A percentile compares a stretch with the other conserved stretches of the same genome.
phyloP scores from a whole-genome alignment of 2,329 filamentous ascomycete species.

The Colletotrichum limetticola region DNA sequence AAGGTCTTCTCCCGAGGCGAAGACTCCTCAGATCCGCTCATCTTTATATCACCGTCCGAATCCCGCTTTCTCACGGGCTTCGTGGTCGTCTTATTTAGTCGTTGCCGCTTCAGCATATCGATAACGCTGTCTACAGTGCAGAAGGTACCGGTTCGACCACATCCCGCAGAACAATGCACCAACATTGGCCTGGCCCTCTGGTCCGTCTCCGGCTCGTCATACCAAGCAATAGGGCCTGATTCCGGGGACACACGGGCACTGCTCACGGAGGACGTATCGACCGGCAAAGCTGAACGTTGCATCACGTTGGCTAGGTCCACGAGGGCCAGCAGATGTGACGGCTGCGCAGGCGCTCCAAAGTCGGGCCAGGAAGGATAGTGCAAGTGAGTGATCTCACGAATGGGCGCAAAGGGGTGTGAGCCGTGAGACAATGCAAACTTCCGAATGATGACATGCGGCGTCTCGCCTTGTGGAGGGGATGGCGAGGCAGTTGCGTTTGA shows the following conservation, averaged over 20 bases:
- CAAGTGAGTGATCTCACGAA: conserved; percentile 93
- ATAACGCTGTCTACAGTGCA: conserved; percentile 96
- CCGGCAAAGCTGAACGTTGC: conserved; percentile 67
- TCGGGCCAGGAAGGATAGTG: conserved; percentile 98
- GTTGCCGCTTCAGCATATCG: conserved; percentile 95
- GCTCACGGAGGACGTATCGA: conserved; percentile 53
- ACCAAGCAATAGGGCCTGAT: conserved; percentile 54
- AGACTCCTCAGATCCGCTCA: conserved; percentile 47
- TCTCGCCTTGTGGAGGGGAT: conserved; percentile 56
- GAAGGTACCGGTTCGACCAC: conserved; percentile 94
- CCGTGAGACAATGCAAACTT: conserved; percentile 87
- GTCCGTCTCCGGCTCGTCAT: conserved; percentile 69
- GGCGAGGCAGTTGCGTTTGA: conserved; percentile 39
- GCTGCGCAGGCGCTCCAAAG: conserved; percentile 91
- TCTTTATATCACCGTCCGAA: conserved; percentile 58
- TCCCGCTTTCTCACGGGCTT: conserved; percentile 41
- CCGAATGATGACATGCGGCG: conserved; percentile 83
- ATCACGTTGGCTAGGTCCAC: conserved; percentile 89
- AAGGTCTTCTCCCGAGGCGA: conserved; percentile 43
- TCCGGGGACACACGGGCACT: conserved; percentile 43
- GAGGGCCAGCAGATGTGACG: conserved; percentile 84
- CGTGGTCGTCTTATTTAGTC: conserved; percentile 48
- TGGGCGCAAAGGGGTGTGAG: conserved; percentile 81
- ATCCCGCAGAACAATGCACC: conserved; percentile 96
- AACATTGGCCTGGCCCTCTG: conserved; percentile 75